These are phyloP conservation scores for Pseudogymnoascus sp. DNA, from an alignment of 2,329 filamentous ascomycete species.

Conservation along the genomic window DNA sequence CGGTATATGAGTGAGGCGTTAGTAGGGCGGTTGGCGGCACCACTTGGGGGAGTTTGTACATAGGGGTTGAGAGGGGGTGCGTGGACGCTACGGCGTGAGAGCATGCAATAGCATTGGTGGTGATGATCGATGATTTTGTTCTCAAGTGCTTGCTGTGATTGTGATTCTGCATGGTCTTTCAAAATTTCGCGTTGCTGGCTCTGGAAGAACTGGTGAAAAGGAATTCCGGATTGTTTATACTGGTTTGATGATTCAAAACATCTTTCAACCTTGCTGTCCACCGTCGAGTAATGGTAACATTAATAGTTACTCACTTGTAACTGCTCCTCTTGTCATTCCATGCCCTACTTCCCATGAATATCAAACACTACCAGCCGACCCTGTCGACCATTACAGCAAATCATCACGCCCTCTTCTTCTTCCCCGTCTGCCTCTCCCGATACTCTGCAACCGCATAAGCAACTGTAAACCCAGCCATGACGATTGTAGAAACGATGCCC, in stretches of 20 bases:
- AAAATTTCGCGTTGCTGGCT: neutral
- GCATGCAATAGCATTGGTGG: conserved; percentile 5
- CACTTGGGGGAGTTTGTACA: conserved; percentile 3
- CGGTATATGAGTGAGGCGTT: conserved; percentile 8
- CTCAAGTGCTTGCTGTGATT: neutral
- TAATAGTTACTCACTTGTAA: neutral
- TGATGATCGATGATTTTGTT: neutral
- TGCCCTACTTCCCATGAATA: neutral
- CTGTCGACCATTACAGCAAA: neutral
- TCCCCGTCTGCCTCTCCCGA: neutral
- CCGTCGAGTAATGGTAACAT: neutral
- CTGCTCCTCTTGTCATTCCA: neutral
- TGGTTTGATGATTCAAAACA: neutral
- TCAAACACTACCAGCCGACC: neutral
- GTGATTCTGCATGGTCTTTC: neutral
- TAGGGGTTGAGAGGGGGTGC: neutral
- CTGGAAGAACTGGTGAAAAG: neutral
- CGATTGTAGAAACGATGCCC: neutral
- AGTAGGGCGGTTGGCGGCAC: neutral
- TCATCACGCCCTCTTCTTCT: neutral
- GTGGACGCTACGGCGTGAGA: neutral
- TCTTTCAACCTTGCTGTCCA: neutral
- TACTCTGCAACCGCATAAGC: neutral
- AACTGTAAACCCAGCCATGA: neutral
- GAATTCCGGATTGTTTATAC: neutral